Evolutionary conservation across 768 basidiomycete species (phyloP).

Genomic region (Sarcodon sp.): DNA sequence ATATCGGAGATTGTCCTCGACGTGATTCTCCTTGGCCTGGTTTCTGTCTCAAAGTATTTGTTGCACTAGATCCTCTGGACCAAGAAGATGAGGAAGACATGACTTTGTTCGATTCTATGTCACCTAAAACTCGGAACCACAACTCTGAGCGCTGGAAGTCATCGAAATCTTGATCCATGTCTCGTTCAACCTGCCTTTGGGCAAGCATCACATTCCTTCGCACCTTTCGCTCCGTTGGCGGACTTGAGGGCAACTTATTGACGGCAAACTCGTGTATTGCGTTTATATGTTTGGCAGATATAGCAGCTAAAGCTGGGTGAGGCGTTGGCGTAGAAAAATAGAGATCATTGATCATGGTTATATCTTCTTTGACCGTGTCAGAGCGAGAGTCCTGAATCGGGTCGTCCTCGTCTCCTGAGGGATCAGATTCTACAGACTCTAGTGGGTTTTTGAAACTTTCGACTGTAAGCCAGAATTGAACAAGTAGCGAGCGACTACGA

Average conservation of each 20-base stretch:
- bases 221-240: slow-evolving; percentile 37
- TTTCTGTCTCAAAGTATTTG: neutral
- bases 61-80: neutral
- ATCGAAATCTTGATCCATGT: slow-evolving; percentile 89
- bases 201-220: slow-evolving; percentile 72
- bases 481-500: slow-evolving; percentile 65
- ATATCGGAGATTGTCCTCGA: slow-evolving; percentile 2
- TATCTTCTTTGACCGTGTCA: slow-evolving; percentile 70
- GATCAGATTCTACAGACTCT: slow-evolving; percentile 56
- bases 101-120: slow-evolving; percentile 29
- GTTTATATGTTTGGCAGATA: slow-evolving; percentile 60
- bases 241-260: slow-evolving; percentile 29
- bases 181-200: slow-evolving; percentile 74
- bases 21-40: neutral
- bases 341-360: slow-evolving; percentile 76
- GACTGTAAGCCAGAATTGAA: slow-evolving; percentile 96
- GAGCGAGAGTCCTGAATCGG: slow-evolving; percentile 45
- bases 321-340: slow-evolving; percentile 62
- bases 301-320: slow-evolving; percentile 44
- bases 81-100: neutral
- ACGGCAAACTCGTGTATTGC: slow-evolving; percentile 57
- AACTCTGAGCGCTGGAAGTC: slow-evolving; percentile 82
- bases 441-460: slow-evolving; percentile 97
- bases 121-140: slow-evolving; percentile 82
- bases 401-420: slow-evolving; percentile 47